These are phyloP conservation scores for Nakazawaea ernobii DNA, from an alignment of 805 yeast species.

Conservation along the genomic window DNA sequence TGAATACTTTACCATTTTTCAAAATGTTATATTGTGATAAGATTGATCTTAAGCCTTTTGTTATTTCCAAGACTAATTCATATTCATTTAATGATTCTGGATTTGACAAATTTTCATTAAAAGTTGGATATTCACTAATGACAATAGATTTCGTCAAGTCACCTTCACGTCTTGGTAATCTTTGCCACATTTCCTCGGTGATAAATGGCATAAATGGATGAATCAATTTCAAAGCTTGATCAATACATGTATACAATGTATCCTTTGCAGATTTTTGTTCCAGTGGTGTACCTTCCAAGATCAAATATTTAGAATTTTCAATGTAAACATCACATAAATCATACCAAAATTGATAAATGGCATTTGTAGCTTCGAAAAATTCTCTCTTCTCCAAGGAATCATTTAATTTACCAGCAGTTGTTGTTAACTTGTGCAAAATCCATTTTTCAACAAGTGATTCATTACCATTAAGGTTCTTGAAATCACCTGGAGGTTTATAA, in stretches of 20 bases:
- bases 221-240: slow-evolving; percentile 83
- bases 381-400: slow-evolving; percentile 76
- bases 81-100: slow-evolving; percentile 66
- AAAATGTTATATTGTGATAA: slow-evolving; percentile 84
- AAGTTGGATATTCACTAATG: slow-evolving; percentile 74
- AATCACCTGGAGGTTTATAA: slow-evolving; percentile 69
- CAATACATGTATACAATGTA: slow-evolving; percentile 88
- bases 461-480: slow-evolving; percentile 54
- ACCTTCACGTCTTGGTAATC: slow-evolving; percentile 80
- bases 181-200: slow-evolving; percentile 99
- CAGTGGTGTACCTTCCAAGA: slow-evolving; percentile 81
- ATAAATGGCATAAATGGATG: slow-evolving; percentile 98
- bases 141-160: slow-evolving; percentile 70
- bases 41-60: slow-evolving; percentile 88
- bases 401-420: slow-evolving; percentile 59
- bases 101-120: slow-evolving; percentile 54
- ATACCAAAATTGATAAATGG: slow-evolving; percentile 92
- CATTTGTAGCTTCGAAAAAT: slow-evolving; percentile 80
- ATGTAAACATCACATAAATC: slow-evolving; percentile 96
- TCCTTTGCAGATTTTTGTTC: slow-evolving; percentile 90
- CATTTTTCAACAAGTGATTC: slow-evolving; percentile 94
- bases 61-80: slow-evolving; percentile 77
- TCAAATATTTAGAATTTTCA: slow-evolving; percentile 91
- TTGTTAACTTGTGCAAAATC: slow-evolving; percentile 84
- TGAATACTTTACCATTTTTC: slow-evolving; percentile 81